Evolutionary conservation across 2,329 filamentous ascomycete species (phyloP).

Genomic region (Trichoderma aggressivum): DNA sequence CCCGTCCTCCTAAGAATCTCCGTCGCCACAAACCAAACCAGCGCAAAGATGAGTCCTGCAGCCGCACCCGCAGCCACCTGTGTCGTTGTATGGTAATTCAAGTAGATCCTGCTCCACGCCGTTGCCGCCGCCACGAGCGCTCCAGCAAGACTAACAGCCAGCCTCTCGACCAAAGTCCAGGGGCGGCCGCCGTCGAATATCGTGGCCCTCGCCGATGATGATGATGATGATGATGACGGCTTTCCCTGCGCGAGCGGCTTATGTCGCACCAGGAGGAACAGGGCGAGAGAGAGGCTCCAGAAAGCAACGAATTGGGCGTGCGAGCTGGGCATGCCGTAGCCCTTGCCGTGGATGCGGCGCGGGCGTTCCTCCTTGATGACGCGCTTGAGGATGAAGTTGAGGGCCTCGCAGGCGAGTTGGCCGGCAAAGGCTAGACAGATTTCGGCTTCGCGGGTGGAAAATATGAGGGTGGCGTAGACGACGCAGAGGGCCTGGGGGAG

Average conservation of each 20-base stretch:
- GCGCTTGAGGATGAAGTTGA: constrained; percentile 88
- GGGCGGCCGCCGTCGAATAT: constrained; percentile 36
- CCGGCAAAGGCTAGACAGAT: constrained; percentile 86
- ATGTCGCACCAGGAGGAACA: constrained; percentile 85
- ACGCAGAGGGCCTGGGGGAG: constrained; percentile 88
- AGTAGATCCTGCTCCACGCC: constrained; percentile 79
- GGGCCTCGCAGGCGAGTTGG: constrained; percentile 83
- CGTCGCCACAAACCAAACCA: constrained; percentile 76
- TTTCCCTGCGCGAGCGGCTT: constrained; percentile 42
- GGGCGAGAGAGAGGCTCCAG: constrained; percentile 77
- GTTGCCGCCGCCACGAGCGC: constrained; percentile 63
- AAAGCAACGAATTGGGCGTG: constrained; percentile 94
- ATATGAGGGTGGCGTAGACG: constrained; percentile 84
- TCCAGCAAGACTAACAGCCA: constrained; percentile 51
- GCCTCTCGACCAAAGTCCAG: constrained; percentile 60
- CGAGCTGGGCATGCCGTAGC: constrained; percentile 94
- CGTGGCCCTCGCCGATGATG: background rate
- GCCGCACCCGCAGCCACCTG: constrained; percentile 80
- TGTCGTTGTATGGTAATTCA: constrained; percentile 85
- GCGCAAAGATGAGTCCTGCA: constrained; percentile 67
- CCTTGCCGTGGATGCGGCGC: constrained; percentile 78
- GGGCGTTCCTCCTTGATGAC: constrained; percentile 91
- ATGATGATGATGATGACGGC: too few relatives aligned
- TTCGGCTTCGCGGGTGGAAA: constrained; percentile 87
- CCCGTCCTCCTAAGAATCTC: constrained; percentile 63